A percentile compares a stretch with the other conserved stretches of the same genome.
phyloP scores from a whole-genome alignment of 192 early-diverging fungal species.

The Backusella luteola region DNA sequence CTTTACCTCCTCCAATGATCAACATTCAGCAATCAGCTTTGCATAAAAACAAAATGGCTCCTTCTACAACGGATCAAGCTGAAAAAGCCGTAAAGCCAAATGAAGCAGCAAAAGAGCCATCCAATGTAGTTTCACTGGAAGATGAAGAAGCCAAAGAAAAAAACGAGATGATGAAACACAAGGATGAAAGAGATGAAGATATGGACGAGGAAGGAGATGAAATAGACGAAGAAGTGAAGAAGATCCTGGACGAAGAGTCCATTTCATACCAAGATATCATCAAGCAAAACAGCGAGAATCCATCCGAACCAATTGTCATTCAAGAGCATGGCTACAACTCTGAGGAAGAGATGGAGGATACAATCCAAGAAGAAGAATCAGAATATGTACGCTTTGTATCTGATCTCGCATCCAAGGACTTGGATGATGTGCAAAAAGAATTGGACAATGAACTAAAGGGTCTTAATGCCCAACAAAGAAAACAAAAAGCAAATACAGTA shows the following conservation, averaged over 20 bases:
- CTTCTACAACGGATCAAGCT: not conserved
- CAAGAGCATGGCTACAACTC: conserved; percentile 17
- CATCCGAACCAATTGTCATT: not conserved
- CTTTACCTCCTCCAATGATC: not conserved
- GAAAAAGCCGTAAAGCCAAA: not conserved
- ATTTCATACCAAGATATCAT: not conserved
- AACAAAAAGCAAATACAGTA: conserved; percentile 58
- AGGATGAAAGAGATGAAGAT: not conserved
- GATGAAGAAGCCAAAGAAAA: not conserved
- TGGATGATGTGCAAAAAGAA: conserved; percentile 38
- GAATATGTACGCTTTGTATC: conserved; percentile 71
- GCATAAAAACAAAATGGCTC: not conserved
- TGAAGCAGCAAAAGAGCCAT: not conserved
- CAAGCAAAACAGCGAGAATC: not conserved
- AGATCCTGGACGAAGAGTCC: not conserved
- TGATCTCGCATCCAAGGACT: conserved; percentile 39
- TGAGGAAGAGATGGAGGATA: conserved; percentile 30
- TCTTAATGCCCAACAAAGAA: conserved; percentile 48
- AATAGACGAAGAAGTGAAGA: not conserved
- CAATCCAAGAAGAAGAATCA: conserved; percentile 43
- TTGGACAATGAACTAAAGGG: conserved; percentile 52
- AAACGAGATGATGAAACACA: no score
- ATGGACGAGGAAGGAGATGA: not conserved
- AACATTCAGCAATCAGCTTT: not conserved
- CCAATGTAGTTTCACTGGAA: not conserved